Evolutionary conservation across 2,329 filamentous ascomycete genomes (phyloP).

Genomic region (Tolypocladium inflatum): DNA sequence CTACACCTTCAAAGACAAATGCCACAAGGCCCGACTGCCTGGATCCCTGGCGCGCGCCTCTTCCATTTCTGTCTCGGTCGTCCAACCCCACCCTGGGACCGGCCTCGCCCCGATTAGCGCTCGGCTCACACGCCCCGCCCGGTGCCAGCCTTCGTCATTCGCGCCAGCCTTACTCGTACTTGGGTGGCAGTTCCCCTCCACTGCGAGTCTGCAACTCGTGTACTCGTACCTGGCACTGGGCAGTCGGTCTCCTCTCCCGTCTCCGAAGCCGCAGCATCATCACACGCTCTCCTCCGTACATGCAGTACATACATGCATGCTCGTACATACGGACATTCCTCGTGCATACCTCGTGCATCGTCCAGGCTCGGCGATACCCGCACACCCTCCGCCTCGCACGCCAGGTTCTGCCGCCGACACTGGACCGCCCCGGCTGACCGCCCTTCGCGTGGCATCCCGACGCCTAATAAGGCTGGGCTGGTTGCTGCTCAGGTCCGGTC

Average conservation of each 20-base stretch:
- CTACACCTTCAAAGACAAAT: background rate
- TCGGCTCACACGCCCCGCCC: background rate
- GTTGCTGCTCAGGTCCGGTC: background rate
- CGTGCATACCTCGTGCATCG: background rate
- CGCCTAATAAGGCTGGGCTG: conserved; percentile 2
- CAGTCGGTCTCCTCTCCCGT: too few relatives aligned
- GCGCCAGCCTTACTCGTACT: background rate
- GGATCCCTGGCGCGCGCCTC: background rate
- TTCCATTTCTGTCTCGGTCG: background rate
- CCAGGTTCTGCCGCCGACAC: background rate
- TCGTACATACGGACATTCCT: background rate
- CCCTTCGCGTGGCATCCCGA: conserved; percentile 3
- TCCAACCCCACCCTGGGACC: background rate
- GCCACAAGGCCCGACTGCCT: background rate
- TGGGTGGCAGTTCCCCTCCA: background rate
- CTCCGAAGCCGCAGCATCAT: background rate
- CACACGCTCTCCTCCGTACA: background rate
- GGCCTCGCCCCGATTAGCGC: background rate
- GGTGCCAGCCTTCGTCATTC: background rate
- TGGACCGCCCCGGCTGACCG: conserved; percentile 1
- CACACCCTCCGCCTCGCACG: background rate
- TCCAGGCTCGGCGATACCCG: background rate
- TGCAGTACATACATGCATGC: background rate
- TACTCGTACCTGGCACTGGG: too few relatives aligned
- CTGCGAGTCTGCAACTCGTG: too few relatives aligned